phyloP scores from a whole-genome alignment of 345 rosid species.

The Corymbia maculata region DNA sequence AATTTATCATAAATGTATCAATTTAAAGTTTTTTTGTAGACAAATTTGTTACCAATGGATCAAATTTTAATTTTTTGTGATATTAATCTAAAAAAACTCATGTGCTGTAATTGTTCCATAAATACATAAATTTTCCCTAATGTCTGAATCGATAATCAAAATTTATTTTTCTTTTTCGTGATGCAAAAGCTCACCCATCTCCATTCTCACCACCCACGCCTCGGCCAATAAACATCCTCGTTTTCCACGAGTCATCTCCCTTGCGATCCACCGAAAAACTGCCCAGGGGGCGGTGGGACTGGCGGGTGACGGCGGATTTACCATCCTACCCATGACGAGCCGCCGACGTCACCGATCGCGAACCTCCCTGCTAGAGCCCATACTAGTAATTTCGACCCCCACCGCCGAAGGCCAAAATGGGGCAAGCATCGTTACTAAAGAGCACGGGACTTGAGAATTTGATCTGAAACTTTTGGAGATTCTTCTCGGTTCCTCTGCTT shows the following conservation, averaged over 20 bases:
- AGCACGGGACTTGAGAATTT: not conserved
- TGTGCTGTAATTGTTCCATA: not conserved
- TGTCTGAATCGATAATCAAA: not conserved
- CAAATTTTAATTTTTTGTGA: rapidly evolving
- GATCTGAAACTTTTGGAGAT: not conserved
- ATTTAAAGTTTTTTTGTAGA: rapidly evolving
- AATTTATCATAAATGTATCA: too few relatives aligned
- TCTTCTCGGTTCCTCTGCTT: not conserved
- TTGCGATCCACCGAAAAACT: not conserved
- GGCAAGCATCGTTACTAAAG: not conserved
- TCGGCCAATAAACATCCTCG: not conserved
- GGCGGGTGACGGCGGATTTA: not conserved
- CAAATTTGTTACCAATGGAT: too few relatives aligned
- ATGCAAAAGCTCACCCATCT: not conserved
- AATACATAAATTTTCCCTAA: not conserved
- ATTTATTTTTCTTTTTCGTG: not conserved
- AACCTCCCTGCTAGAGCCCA: not conserved
- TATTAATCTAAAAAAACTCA: not conserved
- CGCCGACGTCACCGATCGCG: not conserved
- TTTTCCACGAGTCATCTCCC: not conserved
- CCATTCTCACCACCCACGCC: not conserved
- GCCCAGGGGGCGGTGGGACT: not conserved
- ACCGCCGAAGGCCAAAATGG: not conserved
- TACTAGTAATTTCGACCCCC: not conserved
- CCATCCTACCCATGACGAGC: not conserved